These are phyloP conservation scores for Pichia insulana DNA, from an alignment of 805 yeast species.

Conservation along the genomic window DNA sequence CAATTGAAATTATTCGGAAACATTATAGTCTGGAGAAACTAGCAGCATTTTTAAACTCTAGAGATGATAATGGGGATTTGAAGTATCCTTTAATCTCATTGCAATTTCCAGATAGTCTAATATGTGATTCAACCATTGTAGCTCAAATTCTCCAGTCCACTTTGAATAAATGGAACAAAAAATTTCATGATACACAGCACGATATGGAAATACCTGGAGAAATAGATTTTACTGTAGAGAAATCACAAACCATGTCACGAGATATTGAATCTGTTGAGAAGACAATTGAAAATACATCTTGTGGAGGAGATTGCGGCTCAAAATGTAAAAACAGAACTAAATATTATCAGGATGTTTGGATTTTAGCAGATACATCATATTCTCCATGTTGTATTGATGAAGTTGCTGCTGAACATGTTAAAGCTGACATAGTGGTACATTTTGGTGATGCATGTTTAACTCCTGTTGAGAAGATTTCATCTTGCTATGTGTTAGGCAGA, in stretches of 20 bases:
- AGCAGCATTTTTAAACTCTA: conserved; percentile 17
- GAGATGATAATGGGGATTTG: conserved; percentile 19
- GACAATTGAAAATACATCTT: conserved; percentile 23
- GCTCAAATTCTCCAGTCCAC: conserved; percentile 42
- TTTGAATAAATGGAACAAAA: conserved; percentile 17
- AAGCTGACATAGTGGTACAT: conserved; percentile 78
- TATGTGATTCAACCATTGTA: conserved; percentile 71
- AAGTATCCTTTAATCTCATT: conserved; percentile 53
- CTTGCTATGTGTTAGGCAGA: conserved; percentile 71
- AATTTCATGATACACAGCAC: conserved; percentile 4
- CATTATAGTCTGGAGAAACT: conserved; percentile 44
- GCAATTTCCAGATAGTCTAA: conserved; percentile 81
- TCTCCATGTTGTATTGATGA: conserved; percentile 95
- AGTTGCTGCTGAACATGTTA: conserved; percentile 90
- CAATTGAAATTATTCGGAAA: conserved; percentile 30
- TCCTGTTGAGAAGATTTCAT: conserved; percentile 63
- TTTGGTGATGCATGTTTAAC: conserved; percentile 93
- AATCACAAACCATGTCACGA: conserved; percentile 1
- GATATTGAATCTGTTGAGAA: conserved; percentile 19
- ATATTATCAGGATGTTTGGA: conserved; percentile 45
- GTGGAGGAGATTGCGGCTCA: conserved; percentile 23
- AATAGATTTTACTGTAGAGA: conserved; percentile 8
- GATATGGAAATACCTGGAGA: conserved; percentile 2
- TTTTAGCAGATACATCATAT: conserved; percentile 92
- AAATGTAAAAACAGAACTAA: conserved; percentile 18